Evolutionary conservation across 1,139 yeast species (phyloP), one percentile per base, ranked within the genome.

Genomic region (Geotrichum candidum): DNA sequence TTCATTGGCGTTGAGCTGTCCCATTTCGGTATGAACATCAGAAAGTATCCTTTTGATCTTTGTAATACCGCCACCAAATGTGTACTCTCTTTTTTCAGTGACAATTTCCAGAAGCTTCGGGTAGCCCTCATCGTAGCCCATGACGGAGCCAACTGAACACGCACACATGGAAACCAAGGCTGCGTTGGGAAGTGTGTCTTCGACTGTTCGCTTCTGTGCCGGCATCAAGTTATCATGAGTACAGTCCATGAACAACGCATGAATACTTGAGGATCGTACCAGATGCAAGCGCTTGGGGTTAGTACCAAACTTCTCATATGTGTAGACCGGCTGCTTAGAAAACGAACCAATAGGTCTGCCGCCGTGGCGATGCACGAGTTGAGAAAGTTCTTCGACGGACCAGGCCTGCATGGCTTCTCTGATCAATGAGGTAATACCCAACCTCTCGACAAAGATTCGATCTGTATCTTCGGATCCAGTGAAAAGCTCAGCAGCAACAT

Each of bases 321-420:
- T 67, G 45, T 65, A 65, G 48, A 72, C 61, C n/a, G 74, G 71
- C 56, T 68, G 69, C 56, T 67, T 66, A 11, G 74, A 67, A 68
- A 88, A 86, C 0, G 97, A 90, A 2, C 99, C 99, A 73, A 94
- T 88, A 54, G 98, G 97, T 68, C 91, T 80, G 4, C 99, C 98
- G 51, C 98, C 98, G 74, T 94, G 96, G 68, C 86, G 84, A 72
- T 92, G 97, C 38, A 94, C 89, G 63, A 92, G 80, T 63, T 95
- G 80, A 1, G 97, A 90, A 51, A 94, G 80, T 72, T 94, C 99
- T 52, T 83, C 86, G 13, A 88, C 95, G 22, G 87, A 85, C 86
- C 95, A 87, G 1, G 97, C 95, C 77, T 91, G 97, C 97, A 94
- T 92, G 0, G 98, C 98, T 73, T 94, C 99, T 70, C 99, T 84